Conservation (phyloP, 306 rosid species). For the Rosa multiflora region DNA sequence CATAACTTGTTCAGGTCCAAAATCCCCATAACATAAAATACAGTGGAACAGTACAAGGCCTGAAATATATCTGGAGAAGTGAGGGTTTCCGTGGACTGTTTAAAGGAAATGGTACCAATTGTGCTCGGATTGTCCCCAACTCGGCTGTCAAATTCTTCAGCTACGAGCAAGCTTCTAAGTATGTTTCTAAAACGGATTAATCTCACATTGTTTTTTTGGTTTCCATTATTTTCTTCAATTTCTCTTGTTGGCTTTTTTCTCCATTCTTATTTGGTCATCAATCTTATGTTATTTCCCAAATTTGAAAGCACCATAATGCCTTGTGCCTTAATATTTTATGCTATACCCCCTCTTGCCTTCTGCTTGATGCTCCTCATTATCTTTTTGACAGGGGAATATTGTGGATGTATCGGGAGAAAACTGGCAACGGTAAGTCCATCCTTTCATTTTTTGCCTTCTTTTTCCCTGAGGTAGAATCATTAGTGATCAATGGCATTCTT, state of each 20-base stretch:
- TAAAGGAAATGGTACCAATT: conserved; percentile 95
- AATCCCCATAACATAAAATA: conserved; percentile 88
- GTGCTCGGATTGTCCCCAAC: conserved; percentile 96
- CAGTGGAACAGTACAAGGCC: conserved; percentile 91
- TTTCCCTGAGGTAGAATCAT: neutral
- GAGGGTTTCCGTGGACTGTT: conserved; percentile 96
- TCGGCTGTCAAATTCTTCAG: conserved; percentile 99
- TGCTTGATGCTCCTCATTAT: conserved; percentile 32
- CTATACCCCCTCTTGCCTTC: conserved; percentile 6
- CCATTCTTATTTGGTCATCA: neutral
- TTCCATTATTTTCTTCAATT: conserved; percentile 13
- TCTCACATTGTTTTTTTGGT: conserved; percentile 2
- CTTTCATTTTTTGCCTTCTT: conserved; percentile 11
- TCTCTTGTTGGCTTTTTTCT: neutral
- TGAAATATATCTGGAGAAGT: conserved; percentile 90
- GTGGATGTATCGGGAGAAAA: conserved; percentile 61
- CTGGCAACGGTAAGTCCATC: conserved; percentile 75
- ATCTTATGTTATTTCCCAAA: neutral
- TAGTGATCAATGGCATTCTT: neutral
- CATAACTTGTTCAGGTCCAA: conserved; percentile 67
- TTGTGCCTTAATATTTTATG: neutral
- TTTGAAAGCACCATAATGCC: neutral
- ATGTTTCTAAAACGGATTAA: conserved; percentile 29
- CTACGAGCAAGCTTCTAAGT: conserved; percentile 97
- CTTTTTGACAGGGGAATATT: conserved; percentile 69